These are phyloP conservation scores for Microascus cirrosus DNA, from an alignment of 2,329 filamentous ascomycete species.

Conservation along the genomic window DNA sequence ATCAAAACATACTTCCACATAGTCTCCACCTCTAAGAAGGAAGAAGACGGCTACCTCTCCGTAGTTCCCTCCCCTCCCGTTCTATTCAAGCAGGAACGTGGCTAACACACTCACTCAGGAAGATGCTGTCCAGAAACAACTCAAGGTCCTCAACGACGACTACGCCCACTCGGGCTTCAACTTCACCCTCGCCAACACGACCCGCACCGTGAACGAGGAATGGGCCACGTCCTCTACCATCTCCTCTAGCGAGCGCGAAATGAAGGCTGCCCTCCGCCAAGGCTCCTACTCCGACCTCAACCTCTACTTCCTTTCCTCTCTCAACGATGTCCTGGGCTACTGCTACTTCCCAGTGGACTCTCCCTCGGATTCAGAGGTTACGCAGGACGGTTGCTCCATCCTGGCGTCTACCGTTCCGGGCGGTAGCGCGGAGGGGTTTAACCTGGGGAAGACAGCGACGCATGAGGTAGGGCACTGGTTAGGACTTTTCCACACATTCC, in stretches of 20 bases:
- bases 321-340: conserved; percentile 27
- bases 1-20: conserved; percentile 18
- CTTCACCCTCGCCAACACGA: conserved; percentile 28
- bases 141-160: conserved; percentile 26
- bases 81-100: background rate
- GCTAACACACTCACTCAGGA: conserved; percentile 6
- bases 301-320: conserved; percentile 29
- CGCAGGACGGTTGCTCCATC: conserved; percentile 27
- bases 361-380: conserved; percentile 18
- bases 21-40: conserved; percentile 12
- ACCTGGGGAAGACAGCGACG: conserved; percentile 18
- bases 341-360: conserved; percentile 31
- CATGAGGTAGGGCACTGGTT: conserved; percentile 39
- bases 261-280: conserved; percentile 32
- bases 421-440: conserved; percentile 20
- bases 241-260: conserved; percentile 20
- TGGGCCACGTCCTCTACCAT: conserved; percentile 23
- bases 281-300: conserved; percentile 30
- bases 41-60: background rate
- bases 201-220: conserved; percentile 28
- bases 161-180: conserved; percentile 27
- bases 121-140: conserved; percentile 12
- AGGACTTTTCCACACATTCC: conserved; percentile 35
- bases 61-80: background rate
- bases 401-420: conserved; percentile 24